Conservation (phyloP, 2,329 filamentous ascomycete genomes). For the Cladosporium sp. region DNA sequence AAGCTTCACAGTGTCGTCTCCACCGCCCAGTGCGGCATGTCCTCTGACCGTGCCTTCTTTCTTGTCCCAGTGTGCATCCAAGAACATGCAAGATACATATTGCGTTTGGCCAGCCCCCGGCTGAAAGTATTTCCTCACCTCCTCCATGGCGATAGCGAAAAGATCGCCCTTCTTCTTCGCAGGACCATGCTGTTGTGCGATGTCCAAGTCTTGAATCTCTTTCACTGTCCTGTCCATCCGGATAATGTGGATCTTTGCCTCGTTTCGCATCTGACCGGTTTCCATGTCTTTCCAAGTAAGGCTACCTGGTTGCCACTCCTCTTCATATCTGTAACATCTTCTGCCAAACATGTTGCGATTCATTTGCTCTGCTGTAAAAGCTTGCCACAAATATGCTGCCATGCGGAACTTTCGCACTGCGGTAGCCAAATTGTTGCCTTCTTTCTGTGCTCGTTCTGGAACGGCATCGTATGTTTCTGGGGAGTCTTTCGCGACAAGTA, state of each 20-base stretch:
- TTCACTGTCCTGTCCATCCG: constrained; percentile 79
- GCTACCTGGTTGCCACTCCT: constrained; percentile 88
- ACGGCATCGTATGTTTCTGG: constrained; percentile 80
- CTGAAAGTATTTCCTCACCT: constrained; percentile 75
- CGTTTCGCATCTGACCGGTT: constrained; percentile 75
- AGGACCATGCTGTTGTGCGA: constrained; percentile 73
- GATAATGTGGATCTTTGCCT: constrained; percentile 86
- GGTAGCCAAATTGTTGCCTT: constrained; percentile 77
- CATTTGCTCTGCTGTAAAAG: constrained; percentile 97
- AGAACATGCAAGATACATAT: constrained; percentile 81
- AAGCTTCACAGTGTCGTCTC: constrained; percentile 71
- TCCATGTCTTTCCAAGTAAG: constrained; percentile 73
- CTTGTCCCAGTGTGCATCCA: constrained; percentile 88
- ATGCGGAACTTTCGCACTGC: constrained; percentile 90
- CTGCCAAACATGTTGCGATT: constrained; percentile 82
- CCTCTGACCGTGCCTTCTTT: constrained; percentile 68
- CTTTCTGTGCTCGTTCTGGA: constrained; percentile 71
- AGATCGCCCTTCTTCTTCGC: constrained; percentile 72
- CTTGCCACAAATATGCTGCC: constrained; percentile 95
- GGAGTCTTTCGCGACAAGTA: constrained; percentile 85
- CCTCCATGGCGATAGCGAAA: constrained; percentile 74
- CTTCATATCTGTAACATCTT: constrained; percentile 85
- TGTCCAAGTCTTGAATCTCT: constrained; percentile 75
- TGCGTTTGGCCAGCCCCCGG: constrained; percentile 75
- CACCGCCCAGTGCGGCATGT: constrained; percentile 81